phyloP scores from a whole-genome alignment of 129 eudicot genomes.

The Smallanthus sonchifolius region DNA sequence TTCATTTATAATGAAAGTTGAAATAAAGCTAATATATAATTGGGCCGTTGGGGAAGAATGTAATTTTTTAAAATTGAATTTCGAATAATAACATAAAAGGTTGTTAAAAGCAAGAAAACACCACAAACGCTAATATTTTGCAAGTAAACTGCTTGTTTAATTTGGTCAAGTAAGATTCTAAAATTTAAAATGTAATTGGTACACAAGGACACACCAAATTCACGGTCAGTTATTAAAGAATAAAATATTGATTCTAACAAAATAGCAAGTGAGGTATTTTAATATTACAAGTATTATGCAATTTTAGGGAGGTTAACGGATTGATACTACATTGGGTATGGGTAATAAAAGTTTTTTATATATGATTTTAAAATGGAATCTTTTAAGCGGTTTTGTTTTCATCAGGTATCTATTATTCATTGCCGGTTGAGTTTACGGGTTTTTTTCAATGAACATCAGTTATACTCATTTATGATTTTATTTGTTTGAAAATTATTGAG shows the following conservation, averaged over 20 bases:
- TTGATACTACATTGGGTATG: too few relatives aligned
- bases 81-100: slow-evolving; percentile 16
- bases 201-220: background rate
- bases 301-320: too few relatives aligned
- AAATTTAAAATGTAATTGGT: background rate
- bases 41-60: slow-evolving; percentile 23
- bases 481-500: too few relatives aligned
- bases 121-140: slow-evolving; percentile 29
- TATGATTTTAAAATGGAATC: too few relatives aligned
- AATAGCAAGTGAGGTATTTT: background rate
- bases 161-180: slow-evolving; percentile 15
- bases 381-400: too few relatives aligned
- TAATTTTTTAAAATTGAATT: slow-evolving; percentile 11
- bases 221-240: slow-evolving; percentile 22
- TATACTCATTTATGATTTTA: too few relatives aligned
- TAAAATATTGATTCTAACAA: background rate
- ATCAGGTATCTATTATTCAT: too few relatives aligned
- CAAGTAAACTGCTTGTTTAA: slow-evolving; percentile 37
- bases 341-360: too few relatives aligned
- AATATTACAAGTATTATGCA: background rate
- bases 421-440: too few relatives aligned
- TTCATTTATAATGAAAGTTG: background rate
- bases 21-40: background rate
- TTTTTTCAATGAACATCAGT: too few relatives aligned
- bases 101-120: slow-evolving; percentile 24